Base-by-base conservation (phyloP, 2,329 filamentous ascomycete species). In the Ophiosphaerella herpotricha region DNA sequence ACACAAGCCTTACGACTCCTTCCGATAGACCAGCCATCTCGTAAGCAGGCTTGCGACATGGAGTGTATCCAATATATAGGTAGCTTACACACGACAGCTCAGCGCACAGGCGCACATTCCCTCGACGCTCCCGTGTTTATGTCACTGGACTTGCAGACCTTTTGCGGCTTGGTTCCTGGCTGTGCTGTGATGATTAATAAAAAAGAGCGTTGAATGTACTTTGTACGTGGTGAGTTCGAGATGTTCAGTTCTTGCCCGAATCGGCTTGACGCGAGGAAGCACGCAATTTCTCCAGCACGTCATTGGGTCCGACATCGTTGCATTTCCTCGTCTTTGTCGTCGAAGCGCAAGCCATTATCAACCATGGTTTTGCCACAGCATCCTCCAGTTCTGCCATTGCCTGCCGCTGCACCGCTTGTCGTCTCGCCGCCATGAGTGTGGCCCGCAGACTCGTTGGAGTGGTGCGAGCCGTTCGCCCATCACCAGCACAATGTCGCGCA, bases 391-490 rank as follows among this genome's bases (percentile, higher is more conserved):
- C 43, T 47, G 43, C 46, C 45, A 47, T 35, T 43, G 32, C 49
- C 43, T 39, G 41, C 39, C 36, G 44, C 49, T 24, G 26, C 34
- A 26, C 34, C 13, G 35, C 38, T 33, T 34, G 35, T 26, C 21
- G 6, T 35, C 18, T 37, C 32, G n/a, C 43, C 43, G 52, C 48
- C 43, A 73, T 72, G 69, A 73, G 63, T 54, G 49, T 66, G 37
- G 52, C 63, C 23, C 66, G 68, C 52, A 67, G 60, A 29, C 38
- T 71, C 32, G 50, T 67, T 38, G 59, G 63, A 13, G 46, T 58
- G 24, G 63, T 58, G 46, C 63, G 61, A 24, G 49, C 52, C 49
- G 51, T 58, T 21, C 58, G 60, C 49, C 44, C 54, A 18, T 43
- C 46, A 13, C 46, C 38, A 4, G 23, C 48, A 12, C 48, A 49